Conservation (phyloP, 106 monocot genomes). For the Dendrobium catenatum region DNA sequence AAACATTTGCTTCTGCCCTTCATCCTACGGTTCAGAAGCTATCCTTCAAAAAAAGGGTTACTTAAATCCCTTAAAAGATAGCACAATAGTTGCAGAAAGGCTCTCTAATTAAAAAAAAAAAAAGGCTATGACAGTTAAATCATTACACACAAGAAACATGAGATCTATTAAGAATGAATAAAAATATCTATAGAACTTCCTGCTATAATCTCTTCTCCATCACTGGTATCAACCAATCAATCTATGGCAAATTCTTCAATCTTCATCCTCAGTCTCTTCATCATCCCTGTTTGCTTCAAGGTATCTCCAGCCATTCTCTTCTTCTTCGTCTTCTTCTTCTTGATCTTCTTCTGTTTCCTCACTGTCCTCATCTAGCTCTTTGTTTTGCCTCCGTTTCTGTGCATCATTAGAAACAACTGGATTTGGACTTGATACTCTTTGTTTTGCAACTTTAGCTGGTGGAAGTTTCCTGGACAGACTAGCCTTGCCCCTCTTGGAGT, state of each 20-base stretch:
- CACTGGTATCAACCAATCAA: background rate
- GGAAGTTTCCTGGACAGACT: constrained; percentile 15
- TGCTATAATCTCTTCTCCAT: background rate
- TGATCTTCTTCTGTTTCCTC: constrained; percentile 61
- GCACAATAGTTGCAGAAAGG: too few relatives aligned
- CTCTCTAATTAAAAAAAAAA: too few relatives aligned
- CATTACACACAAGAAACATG: background rate
- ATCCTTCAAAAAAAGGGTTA: too few relatives aligned
- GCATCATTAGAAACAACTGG: background rate
- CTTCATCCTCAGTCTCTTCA: constrained; percentile 72
- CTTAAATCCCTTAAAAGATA: too few relatives aligned
- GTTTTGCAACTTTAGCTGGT: constrained; percentile 18
- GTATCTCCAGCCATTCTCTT: constrained; percentile 27
- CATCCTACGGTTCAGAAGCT: too few relatives aligned
- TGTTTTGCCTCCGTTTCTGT: constrained; percentile 17
- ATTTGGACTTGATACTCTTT: constrained; percentile 7
- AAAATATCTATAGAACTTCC: background rate
- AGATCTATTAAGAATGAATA: background rate
- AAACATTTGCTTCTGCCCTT: too few relatives aligned
- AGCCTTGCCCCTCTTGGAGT: constrained; percentile 21
- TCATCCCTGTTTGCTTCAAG: constrained; percentile 35
- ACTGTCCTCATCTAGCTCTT: constrained; percentile 36
- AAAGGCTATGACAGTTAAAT: background rate
- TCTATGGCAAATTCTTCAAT: constrained; percentile 9
- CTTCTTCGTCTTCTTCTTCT: constrained; percentile 19